Evolutionary conservation across 2,329 filamentous ascomycete genomes (phyloP), one percentile per base, ranked within the genome.

Genomic region (Pezicula carpinea): DNA sequence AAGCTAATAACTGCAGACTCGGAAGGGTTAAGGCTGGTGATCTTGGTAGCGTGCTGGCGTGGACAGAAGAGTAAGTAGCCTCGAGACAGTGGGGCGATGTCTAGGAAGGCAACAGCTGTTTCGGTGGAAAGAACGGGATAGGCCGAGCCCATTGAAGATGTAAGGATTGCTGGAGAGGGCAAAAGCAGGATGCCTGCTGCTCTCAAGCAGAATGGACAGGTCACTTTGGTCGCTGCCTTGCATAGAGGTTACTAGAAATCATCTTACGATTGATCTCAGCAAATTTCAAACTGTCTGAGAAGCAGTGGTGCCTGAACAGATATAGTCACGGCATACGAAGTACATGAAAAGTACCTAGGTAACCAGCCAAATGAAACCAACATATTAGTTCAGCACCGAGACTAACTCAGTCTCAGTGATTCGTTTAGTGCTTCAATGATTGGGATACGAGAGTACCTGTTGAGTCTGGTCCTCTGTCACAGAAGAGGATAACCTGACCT

Each of bases 1-100:
- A 66, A 66, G 59, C 86, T 80, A 43, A 92, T 73, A 58, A 83
- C 81, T 43, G 75, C 73, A 18, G 82, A 79, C 62, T 89, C 84
- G 26, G 61, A 61, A 0, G 76, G 66, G 1, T 72, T 72, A 46
- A 89, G 73, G 59, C 89, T 85, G 1, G 80, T 83, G 31, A 95
- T 73, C 63, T 89, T 93, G 46, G 81, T 76, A 43, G 81, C 77
- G 72, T 96, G 91, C 33, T 72, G 62, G 35, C 91, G 79, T 6
- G 89, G 85, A 50, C 84, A 86, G 32, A 96, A 75, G 0, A 96
- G 77, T 8, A 95, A 69, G 72, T 96, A 91, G 3, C 89, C 90
- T 1, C 73, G 73, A 0, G 86, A 85, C 43, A 96, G 79, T 1
- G 91, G 91, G 69, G 92, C 78, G 61, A 95, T 93, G 69, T 96